These are phyloP conservation scores for Chytriomyces hyalinus DNA, from an alignment of 192 early-diverging fungal genomes.

Conservation along the genomic window DNA sequence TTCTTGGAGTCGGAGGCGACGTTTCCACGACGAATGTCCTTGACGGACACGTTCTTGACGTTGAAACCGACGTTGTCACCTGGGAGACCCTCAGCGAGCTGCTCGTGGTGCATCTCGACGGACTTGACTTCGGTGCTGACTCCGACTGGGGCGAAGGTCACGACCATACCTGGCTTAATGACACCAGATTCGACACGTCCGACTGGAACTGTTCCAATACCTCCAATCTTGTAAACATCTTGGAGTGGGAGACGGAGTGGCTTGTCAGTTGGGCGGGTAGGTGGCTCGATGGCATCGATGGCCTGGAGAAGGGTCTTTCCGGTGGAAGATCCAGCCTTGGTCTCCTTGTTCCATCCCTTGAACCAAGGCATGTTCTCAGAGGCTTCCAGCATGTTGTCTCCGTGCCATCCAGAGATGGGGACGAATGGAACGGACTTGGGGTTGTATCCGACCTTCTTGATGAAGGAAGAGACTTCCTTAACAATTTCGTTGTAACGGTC, in stretches of 20 bases:
- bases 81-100: slow-evolving; percentile 82
- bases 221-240: slow-evolving; percentile 98
- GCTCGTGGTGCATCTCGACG: slow-evolving; percentile 98
- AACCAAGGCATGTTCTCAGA: slow-evolving; percentile 95
- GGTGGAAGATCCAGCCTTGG: slow-evolving; percentile 67
- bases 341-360: slow-evolving; percentile 96
- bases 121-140: slow-evolving; percentile 95
- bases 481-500: slow-evolving; percentile 95
- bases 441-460: slow-evolving; percentile 98
- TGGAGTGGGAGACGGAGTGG: slow-evolving; percentile 96
- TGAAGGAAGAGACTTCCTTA: slow-evolving; percentile 93
- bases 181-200: slow-evolving; percentile 97
- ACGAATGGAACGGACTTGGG: slow-evolving; percentile 91
- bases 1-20: slow-evolving; percentile 97
- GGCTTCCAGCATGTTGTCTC: slow-evolving; percentile 97
- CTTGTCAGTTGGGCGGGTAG: slow-evolving; percentile 86
- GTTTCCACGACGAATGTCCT: slow-evolving; percentile 96
- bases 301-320: slow-evolving; percentile 90
- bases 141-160: slow-evolving; percentile 84
- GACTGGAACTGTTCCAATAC: slow-evolving; percentile 95
- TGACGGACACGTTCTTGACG: slow-evolving; percentile 97
- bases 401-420: slow-evolving; percentile 98
- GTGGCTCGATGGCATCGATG: slow-evolving; percentile 94
- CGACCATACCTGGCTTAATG: slow-evolving; percentile 87
- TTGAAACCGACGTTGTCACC: slow-evolving; percentile 99